Base-by-base conservation (phyloP, 2,329 filamentous ascomycete genomes). In the Scleromitrula shiraiana region DNA sequence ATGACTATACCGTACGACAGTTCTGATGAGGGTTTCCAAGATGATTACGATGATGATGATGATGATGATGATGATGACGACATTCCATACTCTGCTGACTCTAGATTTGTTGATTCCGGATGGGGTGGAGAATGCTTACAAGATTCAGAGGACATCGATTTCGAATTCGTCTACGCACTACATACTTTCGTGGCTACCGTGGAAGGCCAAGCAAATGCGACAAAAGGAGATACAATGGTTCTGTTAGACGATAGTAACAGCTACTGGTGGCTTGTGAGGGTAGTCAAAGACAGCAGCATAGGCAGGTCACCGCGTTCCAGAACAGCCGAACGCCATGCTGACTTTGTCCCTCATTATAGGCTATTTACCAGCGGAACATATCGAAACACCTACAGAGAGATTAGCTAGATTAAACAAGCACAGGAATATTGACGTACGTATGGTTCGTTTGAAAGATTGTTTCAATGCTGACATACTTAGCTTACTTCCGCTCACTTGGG, bases 141-240 rank as follows among this genome's bases (percentile, higher is more conserved):
- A 76, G 76, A 83, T 68, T 68, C 74, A 97, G 93, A 98, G 78
- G 93, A 98, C 64, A 98, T 98, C 69, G 93, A 98, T 75, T 97
- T 98, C 73, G 91, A 97, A 67, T 97, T 97, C 70, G 93, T 98
- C 52, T 98, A 98, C 70, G 93, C 93, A 23, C 75, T 98, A 50
- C 93, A 97, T 66, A 98, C 91, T 2, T 98, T 98, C 63, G 87
- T 96, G 56, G 93, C 93, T 23, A 97, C 93, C 0, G 93, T 98
- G 41, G 93, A 98, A 69, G 93, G 93, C 23, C 93, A 98, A 68
- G 93, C 93, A 53, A 98, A 97, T 72, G 93, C 93, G 50, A 94
- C 88, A 27, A 98, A 98, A 69, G 93, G 93, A 43, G 93, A 98
- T 64, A 97, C 91, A 12, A 98, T 98, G 93, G 91, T 97, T 46